Percentiles rank a stretch among this genome's conserved stretches.
Evolutionary conservation across 257 asterid species (phyloP).

Genomic region (Solanum chiquidenum): DNA sequence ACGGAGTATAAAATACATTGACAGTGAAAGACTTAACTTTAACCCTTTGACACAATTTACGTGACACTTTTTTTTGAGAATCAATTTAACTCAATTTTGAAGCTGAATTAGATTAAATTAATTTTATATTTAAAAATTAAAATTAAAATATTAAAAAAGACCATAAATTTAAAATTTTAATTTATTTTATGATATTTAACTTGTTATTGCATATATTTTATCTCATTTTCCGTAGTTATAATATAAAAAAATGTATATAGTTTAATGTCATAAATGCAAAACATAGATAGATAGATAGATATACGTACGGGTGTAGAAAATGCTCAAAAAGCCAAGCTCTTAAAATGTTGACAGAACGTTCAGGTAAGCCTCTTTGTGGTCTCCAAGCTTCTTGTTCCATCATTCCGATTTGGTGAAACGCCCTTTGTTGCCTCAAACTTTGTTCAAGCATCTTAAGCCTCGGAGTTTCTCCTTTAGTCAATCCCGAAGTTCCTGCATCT

Average conservation of each 20-base stretch:
- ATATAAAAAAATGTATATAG: neutral
- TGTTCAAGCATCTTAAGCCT: conserved; percentile 75
- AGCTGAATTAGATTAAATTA: too few species aligned
- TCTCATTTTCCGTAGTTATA: too few species aligned
- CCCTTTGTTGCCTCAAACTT: conserved; percentile 74
- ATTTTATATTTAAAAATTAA: too few species aligned
- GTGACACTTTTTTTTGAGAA: too few species aligned
- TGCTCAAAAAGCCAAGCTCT: conserved; percentile 99
- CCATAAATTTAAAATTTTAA: too few species aligned
- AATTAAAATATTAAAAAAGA: too few species aligned
- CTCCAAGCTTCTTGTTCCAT: conserved; percentile 99
- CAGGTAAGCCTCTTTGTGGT: conserved; percentile 96
- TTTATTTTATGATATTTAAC: neutral
- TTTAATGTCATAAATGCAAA: neutral
- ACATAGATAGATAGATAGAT: neutral
- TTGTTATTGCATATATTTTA: neutral
- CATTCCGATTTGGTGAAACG: conserved; percentile 91
- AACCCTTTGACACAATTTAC: too few species aligned
- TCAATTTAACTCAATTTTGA: too few species aligned
- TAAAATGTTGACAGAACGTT: conserved; percentile 80
- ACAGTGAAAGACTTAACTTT: too few species aligned
- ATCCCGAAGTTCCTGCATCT: conserved; percentile 60
- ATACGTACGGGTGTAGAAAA: conserved; percentile 90
- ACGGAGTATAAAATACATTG: too few species aligned
- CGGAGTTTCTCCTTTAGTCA: conserved; percentile 95